Evolutionary conservation across 2,329 filamentous ascomycete genomes (phyloP), one percentile per base, ranked within the genome.

Genomic region (Colletotrichum sp.): DNA sequence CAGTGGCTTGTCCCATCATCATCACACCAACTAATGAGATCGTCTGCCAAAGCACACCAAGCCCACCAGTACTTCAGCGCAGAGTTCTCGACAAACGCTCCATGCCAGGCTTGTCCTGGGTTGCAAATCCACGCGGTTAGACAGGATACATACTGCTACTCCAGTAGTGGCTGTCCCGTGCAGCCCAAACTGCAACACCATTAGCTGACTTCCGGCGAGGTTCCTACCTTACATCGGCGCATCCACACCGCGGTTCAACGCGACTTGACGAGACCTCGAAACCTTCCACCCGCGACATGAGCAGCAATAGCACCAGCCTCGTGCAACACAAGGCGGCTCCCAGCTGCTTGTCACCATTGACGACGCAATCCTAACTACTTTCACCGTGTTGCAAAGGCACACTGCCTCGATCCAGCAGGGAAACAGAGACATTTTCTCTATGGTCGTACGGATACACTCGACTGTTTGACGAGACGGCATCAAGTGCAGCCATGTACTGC

Each of bases 1-100:
- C 36, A 66, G 70, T 76, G 71, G 65, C 70, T 76, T 76, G 74
- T 76, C 49, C 73, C 49, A 74, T 76, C 70, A 73, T 73, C 44
- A 70, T 70, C 49, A 72, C 62, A 69, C 59, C 44, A 52, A 52
- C 64, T 52, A 55, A 68, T 34, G 34, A 36, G 55, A 73, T 65
- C 57, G 70, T 60, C 63, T 65, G 39, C 69, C 59, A 63, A 36
- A 73, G 64, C 44, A 49, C 59, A 74, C 68, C 36, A 65, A 55
- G 49, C 18, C 59, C 30, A 49, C 59, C 59, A 44, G 59, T 60
- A 73, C 63, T 39, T 59, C 15, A 44, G 65, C 59, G 49, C 70
- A 65, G 71, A 69, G 63, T 69, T 60, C 59, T 73, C 44, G 64
- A 76, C 59, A 69, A 74, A 65, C 59, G 65, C 64, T 69, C 74